A percentile compares a stretch with the other conserved stretches of the same genome.
Conservation (phyloP, 176 grass and related monocot species). For the Zoysia japonica region DNA sequence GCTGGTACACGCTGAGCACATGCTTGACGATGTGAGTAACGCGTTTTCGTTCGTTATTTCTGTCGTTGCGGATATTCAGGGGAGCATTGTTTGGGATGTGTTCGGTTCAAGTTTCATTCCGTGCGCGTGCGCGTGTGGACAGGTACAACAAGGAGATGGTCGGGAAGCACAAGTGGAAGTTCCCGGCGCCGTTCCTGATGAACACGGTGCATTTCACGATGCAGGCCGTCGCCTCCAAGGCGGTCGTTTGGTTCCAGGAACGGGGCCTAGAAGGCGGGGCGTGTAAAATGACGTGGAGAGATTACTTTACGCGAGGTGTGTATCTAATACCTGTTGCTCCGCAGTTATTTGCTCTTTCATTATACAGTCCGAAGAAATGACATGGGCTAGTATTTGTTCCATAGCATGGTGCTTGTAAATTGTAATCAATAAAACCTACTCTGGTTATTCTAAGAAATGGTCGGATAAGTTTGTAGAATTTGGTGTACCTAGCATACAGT, state of each 20-base stretch:
- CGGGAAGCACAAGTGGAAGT: constrained; percentile 75
- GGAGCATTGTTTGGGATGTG: constrained; percentile 17
- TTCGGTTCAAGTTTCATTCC: constrained; percentile 35
- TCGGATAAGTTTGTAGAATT: constrained; percentile 15
- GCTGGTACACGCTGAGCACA: constrained; percentile 94
- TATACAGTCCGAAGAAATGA: constrained; percentile 10
- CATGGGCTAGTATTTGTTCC: not conserved
- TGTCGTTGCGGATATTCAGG: constrained; percentile 1
- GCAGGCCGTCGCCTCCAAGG: constrained; percentile 79
- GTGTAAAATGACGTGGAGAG: constrained; percentile 77
- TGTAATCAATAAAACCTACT: constrained; percentile 24
- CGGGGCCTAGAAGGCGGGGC: constrained; percentile 41
- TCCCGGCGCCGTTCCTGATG: constrained; percentile 96
- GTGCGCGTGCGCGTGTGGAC: constrained; percentile 37
- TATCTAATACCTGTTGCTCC: constrained; percentile 11
- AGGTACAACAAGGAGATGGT: constrained; percentile 99
- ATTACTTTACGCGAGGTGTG: constrained; percentile 78
- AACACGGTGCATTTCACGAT: constrained; percentile 98
- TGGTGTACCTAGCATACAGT: not conserved
- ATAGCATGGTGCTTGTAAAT: constrained; percentile 3
- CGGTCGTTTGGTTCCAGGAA: constrained; percentile 69
- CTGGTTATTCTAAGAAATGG: not conserved
- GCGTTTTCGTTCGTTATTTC: constrained; percentile 32
- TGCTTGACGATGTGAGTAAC: constrained; percentile 87
- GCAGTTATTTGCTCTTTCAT: constrained; percentile 3